A percentile compares a stretch with the other conserved stretches of the same genome.
phyloP scores from a whole-genome alignment of 176 grass and related monocot species.

The Triticum monococcum region DNA sequence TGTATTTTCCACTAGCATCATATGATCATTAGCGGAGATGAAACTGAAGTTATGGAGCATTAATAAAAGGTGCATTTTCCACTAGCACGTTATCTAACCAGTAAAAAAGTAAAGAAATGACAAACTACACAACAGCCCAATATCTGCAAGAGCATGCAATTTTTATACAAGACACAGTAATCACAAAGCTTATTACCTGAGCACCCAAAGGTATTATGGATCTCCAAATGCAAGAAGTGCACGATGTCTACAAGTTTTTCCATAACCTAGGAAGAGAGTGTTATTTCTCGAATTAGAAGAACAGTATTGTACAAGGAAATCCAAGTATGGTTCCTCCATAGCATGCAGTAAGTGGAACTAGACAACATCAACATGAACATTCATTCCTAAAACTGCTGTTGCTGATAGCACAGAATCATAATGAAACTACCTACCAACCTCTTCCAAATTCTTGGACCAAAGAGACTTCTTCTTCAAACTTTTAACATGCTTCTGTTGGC shows the following conservation, averaged over 20 bases:
- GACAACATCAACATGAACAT: slow-evolving; percentile 9
- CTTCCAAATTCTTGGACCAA: slow-evolving; percentile 94
- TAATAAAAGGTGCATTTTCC: slow-evolving; percentile 3
- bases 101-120: slow-evolving; percentile 18
- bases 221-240: slow-evolving; percentile 93
- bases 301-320: slow-evolving; percentile 9
- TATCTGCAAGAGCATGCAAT: slow-evolving; percentile 5
- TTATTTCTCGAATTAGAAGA: slow-evolving; percentile 18
- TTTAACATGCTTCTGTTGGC: slow-evolving; percentile 81
- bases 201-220: slow-evolving; percentile 65
- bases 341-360: not conserved
- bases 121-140: not conserved
- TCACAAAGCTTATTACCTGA: slow-evolving; percentile 64
- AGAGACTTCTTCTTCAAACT: slow-evolving; percentile 84
- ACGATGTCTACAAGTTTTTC: slow-evolving; percentile 97
- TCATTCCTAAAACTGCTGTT: slow-evolving; percentile 9
- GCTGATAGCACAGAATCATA: slow-evolving; percentile 25
- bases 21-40: slow-evolving; percentile 10
- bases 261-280: slow-evolving; percentile 66
- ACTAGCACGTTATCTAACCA: slow-evolving; percentile 2
- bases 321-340: not conserved
- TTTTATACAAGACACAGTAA: slow-evolving; percentile 13
- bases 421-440: slow-evolving; percentile 64
- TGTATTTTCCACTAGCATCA: not conserved
- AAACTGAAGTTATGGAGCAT: not conserved